Base-by-base conservation (phyloP, 495 filamentous ascomycete species). In the Aspergillus coremiiformis region DNA sequence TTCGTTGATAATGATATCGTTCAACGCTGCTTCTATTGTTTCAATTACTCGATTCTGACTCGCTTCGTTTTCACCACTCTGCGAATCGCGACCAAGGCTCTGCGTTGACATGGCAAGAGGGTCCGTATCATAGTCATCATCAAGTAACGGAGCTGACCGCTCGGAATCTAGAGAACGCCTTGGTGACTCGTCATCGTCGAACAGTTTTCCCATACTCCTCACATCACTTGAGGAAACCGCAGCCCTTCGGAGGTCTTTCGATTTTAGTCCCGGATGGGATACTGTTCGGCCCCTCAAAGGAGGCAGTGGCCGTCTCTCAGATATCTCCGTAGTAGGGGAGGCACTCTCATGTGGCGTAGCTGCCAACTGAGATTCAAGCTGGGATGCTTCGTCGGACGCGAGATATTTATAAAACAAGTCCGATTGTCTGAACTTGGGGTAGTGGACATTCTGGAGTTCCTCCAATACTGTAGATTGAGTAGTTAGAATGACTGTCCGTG, bases 371-470 rank as follows among this genome's bases (percentile, higher is more conserved):
- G 58, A 29, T 21, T 39, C 32, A 32, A 64, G 70, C 46, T 75
- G 73, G 0, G 86, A 80, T 20, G 81, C 80, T 59, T 96, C 90
- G 56, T 95, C 90, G 1, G 91, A 88, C 9, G 93, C 87, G 4
- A 97, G 74, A 57, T 89, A 95, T 59, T 99, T 97, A 76, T 89
- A 97, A 64, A 89, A 99, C 0, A 97, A 64, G 60, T 96, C 90
- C 0, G 90, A 95, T 44, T 84, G 84, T 58, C 89, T 93, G 67
- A 99, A 99, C 37, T 83, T 84, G 17, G 84, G 81, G 53, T 91
- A 91, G 60, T 95, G 79, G 29, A 73, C 81, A 27, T 78, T 78
- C 51, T 90, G 81, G 80, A 99, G 85, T 49, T 86, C 83, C 55
- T 94, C 87, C 24, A 95, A 75, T 0, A 90, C 85, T 0, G 78